Evolutionary conservation across 805 yeast species (phyloP).

Genomic region (Lipomyces chichibuensis): DNA sequence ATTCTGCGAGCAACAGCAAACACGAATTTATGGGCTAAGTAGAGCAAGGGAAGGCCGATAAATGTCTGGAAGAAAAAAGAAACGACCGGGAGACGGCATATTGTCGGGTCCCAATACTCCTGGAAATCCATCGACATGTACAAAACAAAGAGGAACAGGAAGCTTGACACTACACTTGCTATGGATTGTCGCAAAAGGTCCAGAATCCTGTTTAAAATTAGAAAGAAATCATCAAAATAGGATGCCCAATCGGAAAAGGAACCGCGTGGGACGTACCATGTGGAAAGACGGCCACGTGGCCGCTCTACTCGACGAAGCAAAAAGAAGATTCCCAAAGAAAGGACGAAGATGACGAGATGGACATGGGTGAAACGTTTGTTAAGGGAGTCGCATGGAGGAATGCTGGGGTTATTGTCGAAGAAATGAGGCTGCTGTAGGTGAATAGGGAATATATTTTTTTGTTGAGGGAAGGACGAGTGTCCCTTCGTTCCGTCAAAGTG

Average conservation of each 20-base stretch:
- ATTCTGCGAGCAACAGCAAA: constrained; percentile 5
- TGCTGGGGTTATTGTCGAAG: neutral
- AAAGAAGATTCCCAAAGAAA: neutral
- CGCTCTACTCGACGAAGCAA: neutral
- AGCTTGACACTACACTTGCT: neutral
- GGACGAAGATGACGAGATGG: neutral
- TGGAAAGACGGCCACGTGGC: constrained; percentile 6
- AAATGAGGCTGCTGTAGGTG: neutral
- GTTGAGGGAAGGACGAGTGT: neutral
- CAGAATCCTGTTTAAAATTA: neutral
- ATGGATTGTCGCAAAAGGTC: constrained; percentile 5
- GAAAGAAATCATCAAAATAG: neutral
- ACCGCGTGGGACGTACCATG: neutral
- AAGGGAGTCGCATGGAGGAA: neutral
- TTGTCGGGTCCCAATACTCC: neutral
- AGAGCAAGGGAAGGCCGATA: constrained; percentile 22
- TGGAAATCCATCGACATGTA: neutral
- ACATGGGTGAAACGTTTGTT: neutral
- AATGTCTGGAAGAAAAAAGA: constrained; percentile 9
- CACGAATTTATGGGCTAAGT: neutral
- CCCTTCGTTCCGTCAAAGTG: neutral
- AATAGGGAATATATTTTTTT: neutral
- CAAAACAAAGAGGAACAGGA: neutral
- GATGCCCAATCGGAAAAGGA: neutral
- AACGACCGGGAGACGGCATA: constrained; percentile 24